A percentile compares a stretch with the other conserved stretches of the same genome.
Evolutionary conservation across 2,329 filamentous ascomycete genomes (phyloP).

Genomic region (Penicillium crustosum): DNA sequence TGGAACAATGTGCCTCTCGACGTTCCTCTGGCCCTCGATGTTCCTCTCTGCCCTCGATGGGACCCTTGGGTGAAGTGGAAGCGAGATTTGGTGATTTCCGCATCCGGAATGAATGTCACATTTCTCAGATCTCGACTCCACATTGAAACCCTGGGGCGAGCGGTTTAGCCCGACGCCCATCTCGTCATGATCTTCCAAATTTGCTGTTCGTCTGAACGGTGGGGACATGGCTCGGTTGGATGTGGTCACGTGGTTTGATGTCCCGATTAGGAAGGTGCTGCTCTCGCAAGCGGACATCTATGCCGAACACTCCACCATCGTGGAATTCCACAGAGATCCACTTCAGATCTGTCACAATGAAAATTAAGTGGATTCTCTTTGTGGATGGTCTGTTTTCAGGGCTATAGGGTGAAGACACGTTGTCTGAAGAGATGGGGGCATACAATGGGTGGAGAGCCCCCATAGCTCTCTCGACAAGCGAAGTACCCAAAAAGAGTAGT

Average conservation of each 20-base stretch:
- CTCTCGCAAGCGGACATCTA: slow-evolving; percentile 15
- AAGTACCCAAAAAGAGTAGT: neutral
- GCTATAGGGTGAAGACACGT: neutral
- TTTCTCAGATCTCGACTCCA: slow-evolving; percentile 8
- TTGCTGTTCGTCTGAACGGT: neutral
- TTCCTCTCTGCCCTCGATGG: slow-evolving; percentile 15
- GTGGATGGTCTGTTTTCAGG: neutral
- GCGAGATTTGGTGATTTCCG: slow-evolving; percentile 19
- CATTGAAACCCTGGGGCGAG: neutral
- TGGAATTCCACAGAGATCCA: slow-evolving; percentile 10
- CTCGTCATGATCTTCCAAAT: neutral
- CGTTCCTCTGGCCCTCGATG: slow-evolving; percentile 15
- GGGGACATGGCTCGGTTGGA: neutral
- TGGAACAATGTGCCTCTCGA: slow-evolving; percentile 11
- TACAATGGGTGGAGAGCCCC: slow-evolving; percentile 2
- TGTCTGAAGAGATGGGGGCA: neutral
- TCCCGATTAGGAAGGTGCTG: slow-evolving; percentile 17
- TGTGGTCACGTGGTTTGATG: slow-evolving; percentile 5
- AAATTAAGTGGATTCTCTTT: neutral
- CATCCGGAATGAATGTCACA: slow-evolving; percentile 27
- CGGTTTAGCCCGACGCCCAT: neutral
- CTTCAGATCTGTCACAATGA: neutral
- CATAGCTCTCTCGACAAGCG: neutral
- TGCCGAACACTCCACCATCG: slow-evolving; percentile 4
- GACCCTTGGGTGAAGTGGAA: slow-evolving; percentile 11